Conservation (phyloP, 768 basidiomycete species). For the Suillus weaverae region DNA sequence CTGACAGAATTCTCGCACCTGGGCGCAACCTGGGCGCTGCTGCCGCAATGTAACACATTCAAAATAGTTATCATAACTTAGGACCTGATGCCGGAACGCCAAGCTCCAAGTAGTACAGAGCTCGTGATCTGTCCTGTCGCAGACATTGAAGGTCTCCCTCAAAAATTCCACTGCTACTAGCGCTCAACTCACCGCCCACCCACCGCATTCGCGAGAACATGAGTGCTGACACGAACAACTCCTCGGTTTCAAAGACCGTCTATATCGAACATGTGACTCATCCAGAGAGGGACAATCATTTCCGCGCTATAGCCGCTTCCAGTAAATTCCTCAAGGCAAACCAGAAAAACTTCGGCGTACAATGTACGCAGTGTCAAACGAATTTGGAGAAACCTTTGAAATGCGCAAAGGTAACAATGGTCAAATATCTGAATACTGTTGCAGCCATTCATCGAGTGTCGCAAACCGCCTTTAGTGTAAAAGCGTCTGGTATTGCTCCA, state of each 20-base stretch:
- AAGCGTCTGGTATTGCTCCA: slow-evolving; percentile 22
- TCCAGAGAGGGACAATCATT: not conserved
- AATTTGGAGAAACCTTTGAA: slow-evolving; percentile 10
- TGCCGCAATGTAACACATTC: no score
- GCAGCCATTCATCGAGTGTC: not conserved
- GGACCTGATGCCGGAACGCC: no score
- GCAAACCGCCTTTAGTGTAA: slow-evolving; percentile 13
- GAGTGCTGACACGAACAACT: not conserved
- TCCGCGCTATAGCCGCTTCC: not conserved
- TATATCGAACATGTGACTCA: not conserved
- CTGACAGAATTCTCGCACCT: no score
- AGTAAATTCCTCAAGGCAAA: not conserved
- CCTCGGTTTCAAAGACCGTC: not conserved
- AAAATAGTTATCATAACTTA: no score
- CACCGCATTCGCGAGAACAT: not conserved
- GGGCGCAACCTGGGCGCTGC: no score
- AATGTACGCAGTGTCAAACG: slow-evolving; percentile 18
- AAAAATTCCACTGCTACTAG: no score
- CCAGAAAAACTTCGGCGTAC: not conserved
- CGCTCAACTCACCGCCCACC: no score
- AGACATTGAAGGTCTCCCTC: no score
- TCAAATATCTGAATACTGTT: not conserved
- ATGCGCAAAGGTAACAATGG: slow-evolving; percentile 10
- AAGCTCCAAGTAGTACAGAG: no score
- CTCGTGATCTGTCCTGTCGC: no score